Conservation (phyloP, 2,329 filamentous ascomycete genomes). For the Davidsoniella eucalypti region DNA sequence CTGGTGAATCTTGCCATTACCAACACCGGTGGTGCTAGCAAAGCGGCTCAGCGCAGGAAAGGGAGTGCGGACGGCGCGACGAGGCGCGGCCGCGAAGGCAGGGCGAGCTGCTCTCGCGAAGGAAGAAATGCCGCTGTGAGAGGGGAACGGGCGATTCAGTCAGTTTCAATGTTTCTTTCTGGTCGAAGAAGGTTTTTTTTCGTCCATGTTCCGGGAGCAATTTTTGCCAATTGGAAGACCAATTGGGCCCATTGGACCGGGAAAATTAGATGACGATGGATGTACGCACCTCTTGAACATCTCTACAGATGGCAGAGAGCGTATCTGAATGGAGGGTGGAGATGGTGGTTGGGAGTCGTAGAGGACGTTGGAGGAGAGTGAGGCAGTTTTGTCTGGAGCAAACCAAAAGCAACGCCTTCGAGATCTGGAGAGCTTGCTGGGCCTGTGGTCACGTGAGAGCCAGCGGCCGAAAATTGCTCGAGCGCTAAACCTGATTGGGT, state of each 20-base stretch:
- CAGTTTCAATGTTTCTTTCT: slow-evolving; percentile 5
- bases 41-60: slow-evolving; percentile 39
- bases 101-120: slow-evolving; percentile 46
- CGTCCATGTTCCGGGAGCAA: slow-evolving; percentile 18
- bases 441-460: slow-evolving; percentile 12
- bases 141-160: slow-evolving; percentile 18
- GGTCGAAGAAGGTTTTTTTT: no score
- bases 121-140: slow-evolving; percentile 48
- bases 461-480: slow-evolving; percentile 15
- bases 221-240: slow-evolving; percentile 26
- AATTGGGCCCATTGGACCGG: slow-evolving; percentile 23
- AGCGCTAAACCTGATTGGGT: slow-evolving; percentile 14
- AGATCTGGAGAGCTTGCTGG: slow-evolving; percentile 13
- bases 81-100: slow-evolving; percentile 38
- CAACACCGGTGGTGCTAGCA: slow-evolving; percentile 40
- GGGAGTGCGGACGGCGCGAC: slow-evolving; percentile 39
- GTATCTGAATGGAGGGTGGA: slow-evolving; percentile 41
- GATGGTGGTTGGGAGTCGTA: slow-evolving; percentile 31
- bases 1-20: slow-evolving; percentile 55
- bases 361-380: slow-evolving; percentile 31
- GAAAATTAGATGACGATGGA: slow-evolving; percentile 19
- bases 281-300: slow-evolving; percentile 67
- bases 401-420: slow-evolving; percentile 13
- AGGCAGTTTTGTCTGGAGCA: slow-evolving; percentile 29
- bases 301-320: slow-evolving; percentile 54